phyloP scores from a whole-genome alignment of 73 alveolate species.

The Tetrahymena elliotti region DNA sequence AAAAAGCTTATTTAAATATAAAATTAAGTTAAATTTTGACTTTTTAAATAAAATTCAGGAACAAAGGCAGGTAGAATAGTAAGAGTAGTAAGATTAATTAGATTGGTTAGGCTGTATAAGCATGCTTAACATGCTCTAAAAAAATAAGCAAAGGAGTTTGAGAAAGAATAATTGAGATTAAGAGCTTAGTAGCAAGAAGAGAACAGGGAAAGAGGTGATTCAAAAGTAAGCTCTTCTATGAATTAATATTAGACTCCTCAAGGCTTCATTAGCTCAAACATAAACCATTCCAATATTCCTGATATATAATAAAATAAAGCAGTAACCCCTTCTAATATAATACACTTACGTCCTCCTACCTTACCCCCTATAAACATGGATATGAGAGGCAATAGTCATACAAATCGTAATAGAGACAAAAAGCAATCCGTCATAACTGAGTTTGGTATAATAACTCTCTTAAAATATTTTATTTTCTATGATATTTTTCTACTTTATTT shows the following conservation, averaged over 20 bases:
- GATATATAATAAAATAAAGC: neutral
- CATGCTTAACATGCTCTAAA: conserved; percentile 17
- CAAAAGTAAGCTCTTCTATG: neutral
- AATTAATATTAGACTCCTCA: neutral
- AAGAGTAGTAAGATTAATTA: conserved; percentile 50
- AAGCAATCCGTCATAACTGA: neutral
- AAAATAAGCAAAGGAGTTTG: neutral
- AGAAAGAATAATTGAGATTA: neutral
- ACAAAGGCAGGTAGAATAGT: conserved; percentile 53
- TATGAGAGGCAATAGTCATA: neutral
- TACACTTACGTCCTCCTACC: neutral
- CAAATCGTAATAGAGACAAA: neutral
- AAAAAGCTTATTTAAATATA: neutral
- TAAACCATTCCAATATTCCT: neutral
- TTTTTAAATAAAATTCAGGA: conserved; percentile 8
- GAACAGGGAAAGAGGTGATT: neutral
- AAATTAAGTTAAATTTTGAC: neutral
- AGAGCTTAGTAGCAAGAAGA: conserved; percentile 1
- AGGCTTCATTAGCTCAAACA: neutral
- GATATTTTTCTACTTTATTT: neutral
- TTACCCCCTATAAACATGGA: neutral
- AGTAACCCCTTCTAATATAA: neutral
- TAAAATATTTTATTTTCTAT: neutral
- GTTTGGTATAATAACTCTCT: neutral
- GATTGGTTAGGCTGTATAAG: conserved; percentile 54